Base-by-base conservation (phyloP, 129 eudicot genomes). In the Ambrosia artemisiifolia region DNA sequence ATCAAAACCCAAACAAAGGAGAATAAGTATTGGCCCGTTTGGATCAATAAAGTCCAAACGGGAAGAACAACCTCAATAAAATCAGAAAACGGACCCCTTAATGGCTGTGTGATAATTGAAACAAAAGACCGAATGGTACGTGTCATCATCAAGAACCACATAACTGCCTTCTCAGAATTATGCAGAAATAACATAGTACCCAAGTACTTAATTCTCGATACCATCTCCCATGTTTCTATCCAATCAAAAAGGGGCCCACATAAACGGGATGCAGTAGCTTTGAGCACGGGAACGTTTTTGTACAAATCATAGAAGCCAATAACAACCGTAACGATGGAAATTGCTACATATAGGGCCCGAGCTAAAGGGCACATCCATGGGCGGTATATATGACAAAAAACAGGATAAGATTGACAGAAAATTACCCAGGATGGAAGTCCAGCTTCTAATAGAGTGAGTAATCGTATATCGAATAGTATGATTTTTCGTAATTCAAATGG, bases 281-380 rank as follows among this genome's bases (percentile, higher is more conserved):
- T 94, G 30, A 94, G 89, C 69, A 94, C 84, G 7, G 96, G 98
- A 20, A 94, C 98, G 77, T 94, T 94, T 83, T 94, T 94, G 84
- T 94, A 94, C 62, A 94, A 54, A 70, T 94, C 98, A 40, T 94
- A 94, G 73, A 94, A 94, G 7, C 98, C 98, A 10, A 94, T 94
- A 59, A 94, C 84, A 69, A 94, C 97, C n/a, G 98, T 94, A 67
- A 84, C 85, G 61, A 84, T 32, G 2, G 97, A 94, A 47, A 94
- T 85, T 10, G 86, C 56, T 14, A 90, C 93, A 65, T 94, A 94
- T 28, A 89, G 73, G 7, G 83, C 79, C 80, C 98, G 86, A 38
- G 91, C 98, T 75, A 94, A 73, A 71, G 96, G 98, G 71, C 95
- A 87, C 97, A 94, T 94, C 98, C 98, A 90, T n/a, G 98, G 98